Evolutionary conservation across 1,284 basidiomycete species (phyloP).

Genomic region (Ceratobasidium sp.): DNA sequence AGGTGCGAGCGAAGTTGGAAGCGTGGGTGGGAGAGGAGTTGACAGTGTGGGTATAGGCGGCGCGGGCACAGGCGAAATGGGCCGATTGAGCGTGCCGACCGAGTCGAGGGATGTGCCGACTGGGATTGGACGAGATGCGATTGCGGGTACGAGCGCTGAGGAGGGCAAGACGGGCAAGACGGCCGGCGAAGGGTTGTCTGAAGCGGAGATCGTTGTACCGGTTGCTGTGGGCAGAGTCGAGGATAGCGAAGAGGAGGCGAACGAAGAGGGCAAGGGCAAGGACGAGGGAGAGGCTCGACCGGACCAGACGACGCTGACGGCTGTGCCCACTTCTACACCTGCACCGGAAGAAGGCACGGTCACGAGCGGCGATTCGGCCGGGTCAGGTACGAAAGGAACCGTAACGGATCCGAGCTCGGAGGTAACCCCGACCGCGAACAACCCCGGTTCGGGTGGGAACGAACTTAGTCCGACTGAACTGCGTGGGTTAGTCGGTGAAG

Average conservation of each 20-base stretch:
- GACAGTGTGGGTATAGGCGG: constrained; percentile 47
- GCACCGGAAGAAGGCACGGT: constrained; percentile 3
- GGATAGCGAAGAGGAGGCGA: background rate
- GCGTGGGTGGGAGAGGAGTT: constrained; percentile 9
- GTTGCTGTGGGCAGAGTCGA: constrained; percentile 13
- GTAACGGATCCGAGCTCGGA: constrained; percentile 32
- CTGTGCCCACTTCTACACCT: background rate
- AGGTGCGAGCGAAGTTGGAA: constrained; percentile 29
- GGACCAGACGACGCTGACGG: background rate
- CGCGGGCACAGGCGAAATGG: constrained; percentile 13
- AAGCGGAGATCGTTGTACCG: constrained; percentile 21
- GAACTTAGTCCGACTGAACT: constrained; percentile 27
- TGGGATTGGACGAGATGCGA: constrained; percentile 20
- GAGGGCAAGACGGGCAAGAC: constrained; percentile 16
- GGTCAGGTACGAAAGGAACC: background rate
- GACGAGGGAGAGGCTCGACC: background rate
- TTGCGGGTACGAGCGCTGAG: constrained; percentile 5
- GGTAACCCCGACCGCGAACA: constrained; percentile 26
- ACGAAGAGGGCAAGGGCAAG: background rate
- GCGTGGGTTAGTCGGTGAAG: constrained; percentile 59
- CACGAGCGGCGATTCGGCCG: background rate
- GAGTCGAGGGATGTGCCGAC: constrained; percentile 2
- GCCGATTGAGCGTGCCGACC: constrained; percentile 18
- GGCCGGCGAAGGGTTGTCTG: constrained; percentile 20
- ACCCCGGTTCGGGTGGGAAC: background rate